Evolutionary conservation across 2,329 filamentous ascomycete species (phyloP).

Genomic region (Xylariomycetidae sp.): DNA sequence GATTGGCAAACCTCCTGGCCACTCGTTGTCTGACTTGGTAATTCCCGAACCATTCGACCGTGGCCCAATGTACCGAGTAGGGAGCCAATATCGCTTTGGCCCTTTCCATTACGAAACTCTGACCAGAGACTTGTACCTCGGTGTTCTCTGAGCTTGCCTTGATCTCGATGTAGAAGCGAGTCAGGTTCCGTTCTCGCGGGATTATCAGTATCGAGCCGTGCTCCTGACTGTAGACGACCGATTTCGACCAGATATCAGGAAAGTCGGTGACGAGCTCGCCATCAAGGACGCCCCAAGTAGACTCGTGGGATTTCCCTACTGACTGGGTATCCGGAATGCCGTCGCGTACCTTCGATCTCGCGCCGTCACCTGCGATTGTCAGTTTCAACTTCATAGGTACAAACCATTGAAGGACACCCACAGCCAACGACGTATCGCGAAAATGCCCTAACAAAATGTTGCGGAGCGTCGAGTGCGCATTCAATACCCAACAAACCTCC

Average conservation of each 20-base stretch:
- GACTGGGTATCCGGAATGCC: constrained; percentile 47
- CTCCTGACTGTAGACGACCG: constrained; percentile 60
- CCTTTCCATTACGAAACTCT: constrained; percentile 65
- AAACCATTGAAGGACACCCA: too few species aligned
- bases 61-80: constrained; percentile 51
- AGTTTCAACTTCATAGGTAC: constrained; percentile 5
- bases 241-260: constrained; percentile 70
- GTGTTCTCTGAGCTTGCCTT: constrained; percentile 37
- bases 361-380: constrained; percentile 46
- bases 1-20: constrained; percentile 61
- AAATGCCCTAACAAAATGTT: constrained; percentile 35
- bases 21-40: constrained; percentile 68
- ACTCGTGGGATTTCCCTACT: constrained; percentile 18
- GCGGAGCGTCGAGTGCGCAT: constrained; percentile 30
- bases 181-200: constrained; percentile 67
- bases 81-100: constrained; percentile 56
- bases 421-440: constrained; percentile 62
- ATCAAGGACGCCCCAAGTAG: constrained; percentile 65
- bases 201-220: constrained; percentile 68
- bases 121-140: constrained; percentile 38
- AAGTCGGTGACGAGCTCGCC: constrained; percentile 66
- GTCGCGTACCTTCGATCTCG: constrained; percentile 63
- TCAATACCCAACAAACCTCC: constrained; percentile 29
- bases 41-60: constrained; percentile 64
- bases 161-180: constrained; percentile 55